phyloP scores from a whole-genome alignment of 768 basidiomycete genomes.

The Megacollybia marginata region DNA sequence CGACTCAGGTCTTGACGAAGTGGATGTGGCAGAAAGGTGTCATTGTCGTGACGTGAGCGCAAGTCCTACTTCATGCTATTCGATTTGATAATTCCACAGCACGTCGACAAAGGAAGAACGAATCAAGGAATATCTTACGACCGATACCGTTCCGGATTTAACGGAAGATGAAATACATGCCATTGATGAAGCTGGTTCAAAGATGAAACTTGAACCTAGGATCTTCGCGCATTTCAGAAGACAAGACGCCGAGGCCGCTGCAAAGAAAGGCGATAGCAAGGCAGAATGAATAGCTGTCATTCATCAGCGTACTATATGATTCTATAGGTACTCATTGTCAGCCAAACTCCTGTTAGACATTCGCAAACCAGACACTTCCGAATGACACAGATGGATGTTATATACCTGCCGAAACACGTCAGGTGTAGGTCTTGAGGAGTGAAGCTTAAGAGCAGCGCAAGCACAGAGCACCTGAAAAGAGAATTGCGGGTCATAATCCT shows the following conservation, averaged over 20 bases:
- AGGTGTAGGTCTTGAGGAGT: too few relatives aligned
- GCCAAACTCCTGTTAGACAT: too few relatives aligned
- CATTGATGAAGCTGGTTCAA: constrained; percentile 50
- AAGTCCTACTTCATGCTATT: not conserved
- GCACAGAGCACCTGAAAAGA: too few relatives aligned
- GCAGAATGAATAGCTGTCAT: too few relatives aligned
- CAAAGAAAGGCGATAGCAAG: not conserved
- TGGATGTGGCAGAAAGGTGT: constrained; percentile 61
- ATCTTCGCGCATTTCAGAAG: not conserved
- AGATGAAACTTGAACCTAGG: constrained; percentile 4
- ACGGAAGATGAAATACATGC: constrained; percentile 48
- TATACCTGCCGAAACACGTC: too few relatives aligned
- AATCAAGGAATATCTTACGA: constrained; percentile 36
- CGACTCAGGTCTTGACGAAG: constrained; percentile 59
- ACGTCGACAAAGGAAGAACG: constrained; percentile 40
- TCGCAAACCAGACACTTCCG: too few relatives aligned
- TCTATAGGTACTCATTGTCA: too few relatives aligned
- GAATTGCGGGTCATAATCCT: too few relatives aligned
- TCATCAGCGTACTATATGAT: too few relatives aligned
- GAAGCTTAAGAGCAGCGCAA: too few relatives aligned
- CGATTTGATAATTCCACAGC: constrained; percentile 16
- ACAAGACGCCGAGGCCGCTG: not conserved
- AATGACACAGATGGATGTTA: too few relatives aligned
- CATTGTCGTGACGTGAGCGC: constrained; percentile 54
- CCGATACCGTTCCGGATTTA: constrained; percentile 38